Percentiles rank a stretch among this genome's conserved stretches.
phyloP scores from a whole-genome alignment of 805 yeast species.

The Zygosaccharomyces pseudorouxii region DNA sequence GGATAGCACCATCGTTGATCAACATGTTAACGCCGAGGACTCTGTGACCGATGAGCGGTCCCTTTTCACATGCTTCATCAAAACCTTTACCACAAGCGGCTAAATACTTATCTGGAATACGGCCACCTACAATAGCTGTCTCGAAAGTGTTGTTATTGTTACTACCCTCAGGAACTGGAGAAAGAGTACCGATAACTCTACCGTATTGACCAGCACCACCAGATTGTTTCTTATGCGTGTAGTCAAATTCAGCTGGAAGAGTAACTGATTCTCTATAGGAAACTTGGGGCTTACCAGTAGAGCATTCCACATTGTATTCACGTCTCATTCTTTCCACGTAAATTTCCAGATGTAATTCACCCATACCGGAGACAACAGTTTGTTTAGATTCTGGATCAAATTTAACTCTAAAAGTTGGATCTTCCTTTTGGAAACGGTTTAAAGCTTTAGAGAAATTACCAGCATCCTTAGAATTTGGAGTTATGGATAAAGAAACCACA shows the following conservation, averaged over 20 bases:
- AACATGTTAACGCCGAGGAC: slow-evolving; percentile 92
- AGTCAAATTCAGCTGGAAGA: slow-evolving; percentile 71
- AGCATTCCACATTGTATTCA: slow-evolving; percentile 93
- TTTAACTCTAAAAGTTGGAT: slow-evolving; percentile 93
- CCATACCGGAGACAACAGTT: slow-evolving; percentile 90
- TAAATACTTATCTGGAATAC: slow-evolving; percentile 90
- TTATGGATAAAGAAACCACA: slow-evolving; percentile 86
- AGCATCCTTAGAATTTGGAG: slow-evolving; percentile 82
- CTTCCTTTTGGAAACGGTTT: slow-evolving; percentile 97
- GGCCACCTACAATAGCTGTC: slow-evolving; percentile 92
- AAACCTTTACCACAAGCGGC: slow-evolving; percentile 94
- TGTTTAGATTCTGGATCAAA: slow-evolving; percentile 92
- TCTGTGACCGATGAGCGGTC: slow-evolving; percentile 92
- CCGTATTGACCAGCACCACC: slow-evolving; percentile 99
- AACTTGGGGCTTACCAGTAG: slow-evolving; percentile 96
- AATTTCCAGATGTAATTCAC: slow-evolving; percentile 93
- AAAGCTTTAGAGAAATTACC: slow-evolving; percentile 93
- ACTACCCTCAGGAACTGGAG: slow-evolving; percentile 50
- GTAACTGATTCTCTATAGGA: slow-evolving; percentile 93
- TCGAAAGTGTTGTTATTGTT: slow-evolving; percentile 71
- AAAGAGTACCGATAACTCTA: slow-evolving; percentile 82
- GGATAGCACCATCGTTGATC: slow-evolving; percentile 95
- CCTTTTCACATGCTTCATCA: slow-evolving; percentile 90
- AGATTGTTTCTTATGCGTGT: slow-evolving; percentile 94
- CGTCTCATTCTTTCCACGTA: slow-evolving; percentile 98